Base-by-base conservation (phyloP, 768 basidiomycete genomes). In the Hebeloma cylindrosporum region DNA sequence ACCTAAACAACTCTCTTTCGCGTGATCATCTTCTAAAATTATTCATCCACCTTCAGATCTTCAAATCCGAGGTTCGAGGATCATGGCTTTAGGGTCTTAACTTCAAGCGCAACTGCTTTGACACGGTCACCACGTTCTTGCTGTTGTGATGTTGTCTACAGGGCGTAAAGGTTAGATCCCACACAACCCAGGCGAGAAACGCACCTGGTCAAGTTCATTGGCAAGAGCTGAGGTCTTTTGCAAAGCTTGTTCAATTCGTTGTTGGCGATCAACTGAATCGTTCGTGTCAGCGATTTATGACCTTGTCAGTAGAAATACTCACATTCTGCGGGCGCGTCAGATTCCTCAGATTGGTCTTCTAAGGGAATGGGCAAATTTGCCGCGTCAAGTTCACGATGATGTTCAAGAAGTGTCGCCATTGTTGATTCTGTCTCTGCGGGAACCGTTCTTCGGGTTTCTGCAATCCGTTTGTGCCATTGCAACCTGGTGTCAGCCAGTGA, bases 401-500 rank as follows among this genome's bases (percentile, higher is more conserved):
- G 60, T 45, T 60, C 48, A 25, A 70, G 50, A 22, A 70, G 47
- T 26, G 57, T 59, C 2, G 57, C 45, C 2, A 76, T 43, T 1
- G 61, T 56, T 9, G 57, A 46, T 43, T 77, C 72, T 13, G 85
- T 70, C 45, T 81, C 73, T 14, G 52, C 57, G 0, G 91, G 92
- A 30, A 73, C 67, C 7, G 69, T 77, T 36, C 85, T 80, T 34
- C 91, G 75, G 45, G 78, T 78, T 37, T 77, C 76, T 17, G 85
- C 83, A 28, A 88, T 75, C 44, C 83, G 75, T 49, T 78, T 80
- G 58, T 91, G 82, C 81, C 81, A 89, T 51, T 83, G 76, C 40
- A 91, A 66, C 22, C 83, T 72, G 37, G 86, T 86, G 51, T 85
- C 79, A 30, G 85, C 82, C 14, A 93, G 63, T 1, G 85, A 83